Percentiles rank a stretch among this genome's conserved stretches.
These are phyloP conservation scores for Truncatella angustata DNA, from an alignment of 2,329 filamentous ascomycete genomes.

Conservation along the genomic window DNA sequence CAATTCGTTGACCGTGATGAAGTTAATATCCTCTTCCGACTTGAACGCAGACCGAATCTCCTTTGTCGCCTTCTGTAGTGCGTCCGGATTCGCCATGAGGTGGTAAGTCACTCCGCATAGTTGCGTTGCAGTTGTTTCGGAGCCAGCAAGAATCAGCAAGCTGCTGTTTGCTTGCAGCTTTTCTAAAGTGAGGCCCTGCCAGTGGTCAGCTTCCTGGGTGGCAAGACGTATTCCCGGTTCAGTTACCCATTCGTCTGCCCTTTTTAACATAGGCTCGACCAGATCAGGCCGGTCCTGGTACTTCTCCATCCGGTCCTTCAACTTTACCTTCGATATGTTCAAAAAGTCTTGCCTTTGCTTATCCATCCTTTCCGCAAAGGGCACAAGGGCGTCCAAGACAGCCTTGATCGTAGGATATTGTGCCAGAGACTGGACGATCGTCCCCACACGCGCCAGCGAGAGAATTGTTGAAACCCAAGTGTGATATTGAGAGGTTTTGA, in stretches of 20 bases:
- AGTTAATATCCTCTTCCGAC: constrained; percentile 34
- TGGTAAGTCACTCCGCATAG: constrained; percentile 39
- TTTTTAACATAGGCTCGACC: constrained; percentile 15
- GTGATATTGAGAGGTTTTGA: neutral
- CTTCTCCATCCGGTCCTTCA: constrained; percentile 10
- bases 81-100: constrained; percentile 29
- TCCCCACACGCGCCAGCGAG: neutral
- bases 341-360: neutral
- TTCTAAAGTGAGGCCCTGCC: neutral
- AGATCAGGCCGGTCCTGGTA: constrained; percentile 16
- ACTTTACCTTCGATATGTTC: neutral
- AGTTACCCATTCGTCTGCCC: constrained; percentile 15
- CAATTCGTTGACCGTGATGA: constrained; percentile 27
- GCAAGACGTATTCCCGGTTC: too few relatives aligned
- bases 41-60: constrained; percentile 38
- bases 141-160: constrained; percentile 30
- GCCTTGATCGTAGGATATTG: neutral
- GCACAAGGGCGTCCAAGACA: neutral
- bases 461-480: neutral
- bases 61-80: constrained; percentile 28
- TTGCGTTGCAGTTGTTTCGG: constrained; percentile 44
- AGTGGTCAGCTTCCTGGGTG: neutral
- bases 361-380: neutral
- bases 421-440: neutral
- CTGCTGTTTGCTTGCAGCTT: constrained; percentile 9